phyloP scores from a whole-genome alignment of 768 basidiomycete species.

The Neoboletus brunneissimus region DNA sequence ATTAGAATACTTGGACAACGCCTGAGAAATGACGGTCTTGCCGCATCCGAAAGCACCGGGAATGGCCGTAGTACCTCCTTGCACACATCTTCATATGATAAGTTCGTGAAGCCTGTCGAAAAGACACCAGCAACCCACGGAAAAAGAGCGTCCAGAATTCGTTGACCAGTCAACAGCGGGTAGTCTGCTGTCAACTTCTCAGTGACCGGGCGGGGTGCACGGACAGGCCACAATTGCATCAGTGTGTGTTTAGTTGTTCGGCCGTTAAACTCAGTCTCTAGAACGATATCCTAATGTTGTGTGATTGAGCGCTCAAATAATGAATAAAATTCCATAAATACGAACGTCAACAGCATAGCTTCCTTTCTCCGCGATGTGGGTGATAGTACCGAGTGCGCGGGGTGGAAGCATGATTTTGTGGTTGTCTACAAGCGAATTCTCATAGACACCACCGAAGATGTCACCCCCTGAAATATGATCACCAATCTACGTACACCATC shows the following conservation, averaged over 20 bases:
- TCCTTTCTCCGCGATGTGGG: constrained; percentile 90
- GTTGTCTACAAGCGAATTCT: constrained; percentile 94
- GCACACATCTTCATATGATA: constrained; percentile 67
- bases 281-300: constrained; percentile 72
- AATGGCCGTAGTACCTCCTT: constrained; percentile 95
- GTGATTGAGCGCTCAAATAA: neutral
- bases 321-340: constrained; percentile 7
- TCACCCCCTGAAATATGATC: constrained; percentile 98
- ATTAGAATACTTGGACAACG: constrained; percentile 97
- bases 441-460: constrained; percentile 92
- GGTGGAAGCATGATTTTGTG: constrained; percentile 98
- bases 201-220: constrained; percentile 92
- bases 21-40: constrained; percentile 98
- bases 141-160: constrained; percentile 95
- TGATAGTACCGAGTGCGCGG: constrained; percentile 92
- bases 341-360: constrained; percentile 87
- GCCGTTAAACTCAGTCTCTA: constrained; percentile 98
- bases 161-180: constrained; percentile 93
- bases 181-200: constrained; percentile 93
- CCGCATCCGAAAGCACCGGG: constrained; percentile 99
- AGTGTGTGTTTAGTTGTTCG: constrained; percentile 90
- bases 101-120: neutral
- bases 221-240: constrained; percentile 99
- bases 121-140: constrained; percentile 53
- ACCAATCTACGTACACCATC: constrained; percentile 58